Evolutionary conservation across 2,329 filamentous ascomycete genomes (phyloP), one percentile per base, ranked within the genome.

Genomic region (Cladosporium cucumerinum): DNA sequence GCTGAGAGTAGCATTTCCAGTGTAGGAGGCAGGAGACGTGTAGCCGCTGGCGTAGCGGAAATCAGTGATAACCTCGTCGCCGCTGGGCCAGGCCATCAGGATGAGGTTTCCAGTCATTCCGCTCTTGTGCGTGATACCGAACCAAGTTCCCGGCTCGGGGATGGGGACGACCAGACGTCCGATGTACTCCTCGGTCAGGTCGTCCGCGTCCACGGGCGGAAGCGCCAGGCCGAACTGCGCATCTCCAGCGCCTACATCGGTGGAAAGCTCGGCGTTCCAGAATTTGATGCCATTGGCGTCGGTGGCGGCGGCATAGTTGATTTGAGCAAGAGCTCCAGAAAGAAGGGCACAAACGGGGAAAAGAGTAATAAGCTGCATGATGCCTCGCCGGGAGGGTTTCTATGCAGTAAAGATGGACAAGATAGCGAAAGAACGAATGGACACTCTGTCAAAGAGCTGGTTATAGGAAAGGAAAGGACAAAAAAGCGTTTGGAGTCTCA

Each of bases 1-100:
- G 0, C 85, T 87, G 26, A 90, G 73, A 36, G 81, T 86, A 10
- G 88, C 87, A 67, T 86, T 80, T 63, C 89, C 89, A 0, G 81
- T 80, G 74, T 90, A 90, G 39, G 83, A 71, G 0, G 80, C 80
- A 0, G 88, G 88, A 66, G 81, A 78, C 28, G 81, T 79, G 72
- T 89, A 90, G 57, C 86, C 87, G 59, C 80, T 81, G 3, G 84
- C 81, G 70, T 83, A 86, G 61, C 83, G 81, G 74, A 89, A 84
- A 1, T 84, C 84, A 0, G 86, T 87, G 30, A 85, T 76, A 58
- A 89, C 78, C 39, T 84, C 74, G 18, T 80, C 78, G 26, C 82
- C 79, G 67, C 84, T 79, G 3, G 85, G 82, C 80, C 85, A 89
- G 2, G 84, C 84, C 68, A 87, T 77, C 18, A 89, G 76, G 61